Base-by-base conservation (phyloP, 2,329 filamentous ascomycete genomes). In the Scolecobasidium constrictum region DNA sequence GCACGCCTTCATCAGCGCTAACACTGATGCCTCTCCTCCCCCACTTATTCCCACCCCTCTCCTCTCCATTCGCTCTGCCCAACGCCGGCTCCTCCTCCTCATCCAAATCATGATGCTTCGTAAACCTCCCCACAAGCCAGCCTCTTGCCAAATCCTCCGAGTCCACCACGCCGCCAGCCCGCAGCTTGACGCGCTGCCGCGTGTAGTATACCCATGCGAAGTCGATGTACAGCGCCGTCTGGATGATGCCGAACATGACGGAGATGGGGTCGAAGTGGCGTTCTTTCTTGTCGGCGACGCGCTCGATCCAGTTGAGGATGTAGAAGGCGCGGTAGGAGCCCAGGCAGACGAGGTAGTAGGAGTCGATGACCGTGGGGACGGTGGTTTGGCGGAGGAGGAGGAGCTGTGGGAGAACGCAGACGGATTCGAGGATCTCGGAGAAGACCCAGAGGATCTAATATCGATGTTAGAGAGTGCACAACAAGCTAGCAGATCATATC, bases 191-290 rank as follows among this genome's bases (percentile, higher is more conserved):
- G 45, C 88, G 78, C 67, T 95, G 90, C 49, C 90, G 77, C 9
- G 83, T 84, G 67, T 85, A 95, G 69, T 96, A 96, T 1, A 96
- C 87, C 87, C 88, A 95, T 26, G 86, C 87, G 58, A 96, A 96
- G 63, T 96, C 90, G 52, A 88, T 60, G 62, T 95, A 95, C 35
- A 95, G 76, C 1, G 83, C 79, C 0, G 87, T 95, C 66, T 96
- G 90, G 19, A 96, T 69, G 46, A 93, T 67, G 44, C 90, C 90
- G 55, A 94, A 95, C 47, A 93, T 75, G 57, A 92, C 77, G 5
- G 84, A 81, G 7, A 90, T 76, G 3, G 77, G 71, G 52, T 88
- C 81, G 47, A 79, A 78, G 48, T 70, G 66, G 34, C 66, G 60
- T 52, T 77, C 73, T 21, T 69, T 66, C 7, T 70, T 67, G 53